A percentile compares a stretch with the other conserved stretches of the same genome.
Conservation (phyloP, 176 grass and related monocot species). For the Panicum miliaceum region DNA sequence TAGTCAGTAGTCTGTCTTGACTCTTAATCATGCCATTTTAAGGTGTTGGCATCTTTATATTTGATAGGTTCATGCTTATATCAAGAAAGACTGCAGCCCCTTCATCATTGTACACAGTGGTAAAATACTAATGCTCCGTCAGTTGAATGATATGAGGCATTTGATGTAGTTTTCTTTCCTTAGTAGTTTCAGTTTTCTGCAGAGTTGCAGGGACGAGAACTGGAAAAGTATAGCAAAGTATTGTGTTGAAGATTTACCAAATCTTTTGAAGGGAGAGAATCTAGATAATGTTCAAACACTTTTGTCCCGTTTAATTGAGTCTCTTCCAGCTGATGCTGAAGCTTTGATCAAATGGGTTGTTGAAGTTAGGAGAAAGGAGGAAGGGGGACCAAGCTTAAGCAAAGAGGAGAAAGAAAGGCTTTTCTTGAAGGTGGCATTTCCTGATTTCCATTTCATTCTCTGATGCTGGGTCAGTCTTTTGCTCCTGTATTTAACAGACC, state of each 20-base stretch:
- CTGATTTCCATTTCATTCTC: slow-evolving; percentile 27
- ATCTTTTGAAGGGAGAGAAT: slow-evolving; percentile 64
- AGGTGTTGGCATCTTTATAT: slow-evolving; percentile 30
- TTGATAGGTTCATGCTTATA: slow-evolving; percentile 88
- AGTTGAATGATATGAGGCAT: background rate
- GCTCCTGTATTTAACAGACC: background rate
- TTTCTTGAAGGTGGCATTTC: slow-evolving; percentile 52
- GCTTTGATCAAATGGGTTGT: slow-evolving; percentile 90
- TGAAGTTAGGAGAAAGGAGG: slow-evolving; percentile 92
- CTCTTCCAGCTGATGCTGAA: slow-evolving; percentile 79
- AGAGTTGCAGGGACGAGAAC: slow-evolving; percentile 77
- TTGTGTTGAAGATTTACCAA: slow-evolving; percentile 70
- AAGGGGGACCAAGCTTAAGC: slow-evolving; percentile 61
- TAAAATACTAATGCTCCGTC: slow-evolving; percentile 44
- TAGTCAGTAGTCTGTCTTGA: background rate
- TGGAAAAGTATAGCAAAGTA: slow-evolving; percentile 78
- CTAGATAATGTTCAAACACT: slow-evolving; percentile 54
- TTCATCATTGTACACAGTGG: slow-evolving; percentile 81
- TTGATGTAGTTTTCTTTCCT: slow-evolving; percentile 13
- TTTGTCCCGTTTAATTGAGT: slow-evolving; percentile 57
- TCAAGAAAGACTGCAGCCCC: slow-evolving; percentile 59
- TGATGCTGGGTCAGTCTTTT: slow-evolving; percentile 17
- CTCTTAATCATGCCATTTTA: slow-evolving; percentile 9
- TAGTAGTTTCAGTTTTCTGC: slow-evolving; percentile 25
- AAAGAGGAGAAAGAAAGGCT: slow-evolving; percentile 81